Base-by-base conservation (phyloP, 768 basidiomycete genomes). In the Lanmaoa rubissima region DNA sequence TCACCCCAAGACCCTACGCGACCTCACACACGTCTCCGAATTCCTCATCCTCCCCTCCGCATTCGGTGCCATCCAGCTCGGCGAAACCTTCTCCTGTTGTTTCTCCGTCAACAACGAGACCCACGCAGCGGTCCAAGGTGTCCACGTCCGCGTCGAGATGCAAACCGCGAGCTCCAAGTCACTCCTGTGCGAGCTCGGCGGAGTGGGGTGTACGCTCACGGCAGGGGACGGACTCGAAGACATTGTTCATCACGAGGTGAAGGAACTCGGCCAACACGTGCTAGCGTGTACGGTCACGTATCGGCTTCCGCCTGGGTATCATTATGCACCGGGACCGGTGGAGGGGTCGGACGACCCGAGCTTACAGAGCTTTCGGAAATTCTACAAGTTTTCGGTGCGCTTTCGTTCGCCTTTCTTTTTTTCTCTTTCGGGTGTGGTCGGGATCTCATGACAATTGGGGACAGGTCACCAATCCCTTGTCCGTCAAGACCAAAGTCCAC, bases 401-500 rank as follows among this genome's bases (percentile, higher is more conserved):
- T 28, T 17, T 43, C 28, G 8, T 47, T 38, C 3, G 12, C 4
- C 28, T 32, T 47, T 4, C 14, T 21, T 17, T 17, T 14, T 40
- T 2, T 3, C 26, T 1, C 51, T 39, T 5, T 10, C 4, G 12
- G 38, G 31, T 2, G n/a, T 54, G 38, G 38, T 46, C 47, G 13
- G 42, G 26, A 21, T 31, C 36, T 41, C 19, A 47, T 7, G 41
- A 32, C 17, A 12, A 8, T 32, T 21, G 31, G 28, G 45, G 32
- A 16, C 61, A 96, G 92, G 93, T 94, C 26, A 88, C 87, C n/a
- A 95, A 96, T 62, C 95, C 95, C 1, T 76, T 98, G 14, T 92
- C 92, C 0, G 94, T 98, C 55, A 96, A 96, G 73, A 97, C 94
- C 14, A 95, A 95, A 70, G 92, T 96, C 0, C 92, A 97, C 69